Conservation (phyloP, 1,139 yeast species). For the Candida glucosophila region DNA sequence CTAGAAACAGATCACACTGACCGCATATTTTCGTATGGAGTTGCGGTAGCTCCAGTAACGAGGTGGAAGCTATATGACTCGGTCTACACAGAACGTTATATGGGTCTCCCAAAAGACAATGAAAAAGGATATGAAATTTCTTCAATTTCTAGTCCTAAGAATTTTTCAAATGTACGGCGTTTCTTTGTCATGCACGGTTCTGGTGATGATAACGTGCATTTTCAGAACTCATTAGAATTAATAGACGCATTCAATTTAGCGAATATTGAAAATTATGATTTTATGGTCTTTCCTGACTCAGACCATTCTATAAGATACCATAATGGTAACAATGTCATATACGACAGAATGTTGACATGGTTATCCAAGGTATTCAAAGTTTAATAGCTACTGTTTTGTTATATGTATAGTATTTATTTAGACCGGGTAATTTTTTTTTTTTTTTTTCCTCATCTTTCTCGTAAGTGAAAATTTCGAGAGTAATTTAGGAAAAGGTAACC, state of each 20-base stretch:
- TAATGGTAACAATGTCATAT: conserved; percentile 60
- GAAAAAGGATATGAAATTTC: conserved; percentile 47
- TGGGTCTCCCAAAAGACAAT: conserved; percentile 62
- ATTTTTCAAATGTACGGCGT: conserved; percentile 43
- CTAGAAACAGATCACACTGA: conserved; percentile 56
- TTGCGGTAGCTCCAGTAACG: conserved; percentile 77
- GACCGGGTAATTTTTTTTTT: too few species aligned
- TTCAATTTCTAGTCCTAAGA: conserved; percentile 41
- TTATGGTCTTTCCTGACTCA: conserved; percentile 71
- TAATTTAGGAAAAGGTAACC: too few species aligned
- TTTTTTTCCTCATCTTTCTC: too few species aligned
- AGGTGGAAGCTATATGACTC: conserved; percentile 72
- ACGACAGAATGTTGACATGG: conserved; percentile 57
- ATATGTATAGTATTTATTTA: too few species aligned
- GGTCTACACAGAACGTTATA: conserved; percentile 69
- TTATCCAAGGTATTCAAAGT: conserved; percentile 41
- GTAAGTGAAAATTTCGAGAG: too few species aligned
- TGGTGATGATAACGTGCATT: conserved; percentile 78
- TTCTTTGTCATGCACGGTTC: conserved; percentile 72
- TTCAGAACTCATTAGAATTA: conserved; percentile 60
- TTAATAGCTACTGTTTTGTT: too few species aligned
- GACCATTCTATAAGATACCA: conserved; percentile 67
- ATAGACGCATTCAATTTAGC: conserved; percentile 53
- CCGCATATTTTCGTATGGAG: conserved; percentile 55
- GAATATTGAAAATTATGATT: conserved; percentile 60